Conservation (phyloP, 768 basidiomycete genomes). For the Tricholoma sp. region DNA sequence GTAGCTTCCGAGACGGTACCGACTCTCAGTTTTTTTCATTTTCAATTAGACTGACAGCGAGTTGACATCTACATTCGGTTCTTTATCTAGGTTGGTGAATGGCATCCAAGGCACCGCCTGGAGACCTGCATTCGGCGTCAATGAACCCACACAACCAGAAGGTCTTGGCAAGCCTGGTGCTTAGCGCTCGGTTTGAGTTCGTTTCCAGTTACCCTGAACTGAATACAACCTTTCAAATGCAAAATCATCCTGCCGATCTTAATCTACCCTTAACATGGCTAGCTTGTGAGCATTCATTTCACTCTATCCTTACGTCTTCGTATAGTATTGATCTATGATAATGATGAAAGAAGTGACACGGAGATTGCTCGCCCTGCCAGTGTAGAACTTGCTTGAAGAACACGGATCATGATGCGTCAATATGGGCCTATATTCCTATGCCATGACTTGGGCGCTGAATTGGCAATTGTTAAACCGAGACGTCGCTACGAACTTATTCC, state of each 20-base stretch:
- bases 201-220: neutral
- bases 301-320: too few species aligned
- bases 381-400: too few species aligned
- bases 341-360: conserved; percentile 42
- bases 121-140: conserved; percentile 54
- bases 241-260: conserved; percentile 48
- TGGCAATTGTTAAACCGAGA: neutral
- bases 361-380: conserved; percentile 15
- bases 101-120: conserved; percentile 60
- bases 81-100: conserved; percentile 39
- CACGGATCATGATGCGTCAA: neutral
- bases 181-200: neutral
- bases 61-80: conserved; percentile 4
- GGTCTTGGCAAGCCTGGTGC: conserved; percentile 26
- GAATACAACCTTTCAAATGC: conserved; percentile 21
- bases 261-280: conserved; percentile 45
- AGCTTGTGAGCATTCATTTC: conserved; percentile 35
- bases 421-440: neutral
- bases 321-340: neutral
- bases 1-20: conserved; percentile 1
- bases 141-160: conserved; percentile 48
- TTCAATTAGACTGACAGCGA: neutral
- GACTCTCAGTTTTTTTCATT: neutral
- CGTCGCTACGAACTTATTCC: neutral
- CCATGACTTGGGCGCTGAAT: neutral